Evolutionary conservation across 2,329 filamentous ascomycete genomes (phyloP).

Genomic region (Cladophialophora chaetospira): DNA sequence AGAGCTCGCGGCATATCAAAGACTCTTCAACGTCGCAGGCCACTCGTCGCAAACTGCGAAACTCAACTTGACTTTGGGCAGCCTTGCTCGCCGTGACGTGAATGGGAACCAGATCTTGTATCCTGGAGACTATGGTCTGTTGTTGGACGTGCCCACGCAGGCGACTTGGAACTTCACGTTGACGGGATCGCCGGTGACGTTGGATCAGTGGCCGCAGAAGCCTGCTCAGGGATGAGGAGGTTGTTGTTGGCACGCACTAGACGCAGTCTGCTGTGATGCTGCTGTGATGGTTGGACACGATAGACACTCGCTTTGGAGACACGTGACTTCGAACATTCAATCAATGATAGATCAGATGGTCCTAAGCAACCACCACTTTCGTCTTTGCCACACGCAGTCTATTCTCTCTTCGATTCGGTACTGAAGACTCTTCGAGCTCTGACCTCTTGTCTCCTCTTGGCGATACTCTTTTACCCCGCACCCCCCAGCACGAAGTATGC

Average conservation of each 20-base stretch:
- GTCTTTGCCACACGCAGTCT: neutral
- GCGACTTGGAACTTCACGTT: conserved; percentile 38
- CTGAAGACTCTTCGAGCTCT: too few species aligned
- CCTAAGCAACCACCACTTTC: neutral
- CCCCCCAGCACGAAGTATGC: too few species aligned
- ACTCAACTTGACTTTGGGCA: conserved; percentile 43
- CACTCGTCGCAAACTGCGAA: conserved; percentile 34
- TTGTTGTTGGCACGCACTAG: too few species aligned
- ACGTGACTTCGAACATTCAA: too few species aligned
- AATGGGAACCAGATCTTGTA: conserved; percentile 44
- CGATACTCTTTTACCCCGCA: too few species aligned
- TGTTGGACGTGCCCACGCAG: conserved; percentile 44
- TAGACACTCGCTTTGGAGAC: too few species aligned
- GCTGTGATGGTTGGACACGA: too few species aligned
- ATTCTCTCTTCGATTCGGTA: too few species aligned
- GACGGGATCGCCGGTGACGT: conserved; percentile 36
- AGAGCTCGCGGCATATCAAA: conserved; percentile 45
- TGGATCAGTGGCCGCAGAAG: conserved; percentile 41
- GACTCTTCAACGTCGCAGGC: conserved; percentile 36
- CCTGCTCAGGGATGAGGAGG: conserved; percentile 14
- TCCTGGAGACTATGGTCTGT: conserved; percentile 46
- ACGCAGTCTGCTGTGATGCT: too few species aligned
- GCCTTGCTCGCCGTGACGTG: conserved; percentile 42
- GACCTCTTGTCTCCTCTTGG: too few species aligned
- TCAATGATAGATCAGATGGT: neutral